Conservation (phyloP, 1,139 yeast genomes). For the Hemisphaericaspora xylanilytica region DNA sequence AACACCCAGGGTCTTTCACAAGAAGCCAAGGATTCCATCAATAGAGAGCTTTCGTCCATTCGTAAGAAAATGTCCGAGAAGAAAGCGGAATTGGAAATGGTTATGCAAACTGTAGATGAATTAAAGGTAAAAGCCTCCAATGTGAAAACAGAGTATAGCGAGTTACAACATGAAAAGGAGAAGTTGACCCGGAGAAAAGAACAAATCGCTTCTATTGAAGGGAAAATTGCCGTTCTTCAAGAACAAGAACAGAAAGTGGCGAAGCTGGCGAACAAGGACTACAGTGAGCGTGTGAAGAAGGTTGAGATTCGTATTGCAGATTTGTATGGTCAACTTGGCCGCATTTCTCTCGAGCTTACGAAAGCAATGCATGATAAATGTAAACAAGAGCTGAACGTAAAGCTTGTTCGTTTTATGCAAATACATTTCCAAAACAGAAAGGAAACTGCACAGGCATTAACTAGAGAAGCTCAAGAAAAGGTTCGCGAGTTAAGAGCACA, state of each 20-base stretch:
- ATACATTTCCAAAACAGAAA: slow-evolving; percentile 38
- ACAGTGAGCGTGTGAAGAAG: slow-evolving; percentile 25
- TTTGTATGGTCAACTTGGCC: slow-evolving; percentile 22
- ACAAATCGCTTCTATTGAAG: slow-evolving; percentile 22
- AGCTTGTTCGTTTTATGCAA: slow-evolving; percentile 15
- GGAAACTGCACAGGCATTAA: slow-evolving; percentile 28
- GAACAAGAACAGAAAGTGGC: slow-evolving; percentile 26
- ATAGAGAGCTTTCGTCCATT: slow-evolving; percentile 18
- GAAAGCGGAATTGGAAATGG: slow-evolving; percentile 1
- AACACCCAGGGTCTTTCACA: slow-evolving; percentile 44
- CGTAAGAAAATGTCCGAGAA: slow-evolving; percentile 11
- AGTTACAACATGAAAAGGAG: slow-evolving; percentile 13
- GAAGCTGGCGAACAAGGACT: slow-evolving; percentile 27
- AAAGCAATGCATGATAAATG: not conserved
- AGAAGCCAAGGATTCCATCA: slow-evolving; percentile 25
- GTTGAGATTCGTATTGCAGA: slow-evolving; percentile 24
- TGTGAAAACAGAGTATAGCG: slow-evolving; percentile 11
- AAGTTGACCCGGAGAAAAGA: slow-evolving; percentile 12
- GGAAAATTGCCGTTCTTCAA: slow-evolving; percentile 21
- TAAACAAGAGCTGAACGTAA: slow-evolving; percentile 14
- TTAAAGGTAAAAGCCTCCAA: slow-evolving; percentile 11
- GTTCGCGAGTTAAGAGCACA: slow-evolving; percentile 27
- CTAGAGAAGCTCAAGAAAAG: slow-evolving; percentile 34
- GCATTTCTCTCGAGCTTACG: slow-evolving; percentile 3
- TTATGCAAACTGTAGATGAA: slow-evolving; percentile 17